Evolutionary conservation across 306 rosid species (phyloP).

Genomic region (Cicer chorassanicum): DNA sequence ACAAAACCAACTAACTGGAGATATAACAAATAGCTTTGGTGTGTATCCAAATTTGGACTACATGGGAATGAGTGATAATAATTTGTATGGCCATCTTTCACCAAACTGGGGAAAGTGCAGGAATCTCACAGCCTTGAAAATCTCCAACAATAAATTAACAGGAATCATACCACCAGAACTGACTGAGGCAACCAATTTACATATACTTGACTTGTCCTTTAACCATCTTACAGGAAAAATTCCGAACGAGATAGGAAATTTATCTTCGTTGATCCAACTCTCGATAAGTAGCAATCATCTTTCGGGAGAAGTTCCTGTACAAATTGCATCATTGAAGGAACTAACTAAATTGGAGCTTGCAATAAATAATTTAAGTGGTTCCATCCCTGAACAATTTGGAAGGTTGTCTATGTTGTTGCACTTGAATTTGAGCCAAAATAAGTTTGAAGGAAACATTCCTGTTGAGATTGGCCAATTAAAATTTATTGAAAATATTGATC

Average conservation of each 20-base stretch:
- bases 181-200: background rate
- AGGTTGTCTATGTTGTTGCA: background rate
- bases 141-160: background rate
- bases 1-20: background rate
- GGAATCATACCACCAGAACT: background rate
- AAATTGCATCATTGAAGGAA: background rate
- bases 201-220: background rate
- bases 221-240: background rate
- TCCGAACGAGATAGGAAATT: background rate
- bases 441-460: conserved; percentile 4
- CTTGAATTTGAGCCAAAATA: background rate
- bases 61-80: background rate
- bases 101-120: conserved; percentile 2
- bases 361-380: background rate
- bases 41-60: background rate
- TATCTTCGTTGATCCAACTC: background rate
- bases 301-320: background rate
- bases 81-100: background rate
- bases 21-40: background rate
- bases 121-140: background rate
- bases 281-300: background rate
- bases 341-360: background rate
- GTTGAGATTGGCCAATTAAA: background rate
- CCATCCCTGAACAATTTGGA: background rate
- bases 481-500: background rate